These are phyloP conservation scores for Pichia sp. DNA, from an alignment of 1,139 yeast genomes.

Conservation along the genomic window DNA sequence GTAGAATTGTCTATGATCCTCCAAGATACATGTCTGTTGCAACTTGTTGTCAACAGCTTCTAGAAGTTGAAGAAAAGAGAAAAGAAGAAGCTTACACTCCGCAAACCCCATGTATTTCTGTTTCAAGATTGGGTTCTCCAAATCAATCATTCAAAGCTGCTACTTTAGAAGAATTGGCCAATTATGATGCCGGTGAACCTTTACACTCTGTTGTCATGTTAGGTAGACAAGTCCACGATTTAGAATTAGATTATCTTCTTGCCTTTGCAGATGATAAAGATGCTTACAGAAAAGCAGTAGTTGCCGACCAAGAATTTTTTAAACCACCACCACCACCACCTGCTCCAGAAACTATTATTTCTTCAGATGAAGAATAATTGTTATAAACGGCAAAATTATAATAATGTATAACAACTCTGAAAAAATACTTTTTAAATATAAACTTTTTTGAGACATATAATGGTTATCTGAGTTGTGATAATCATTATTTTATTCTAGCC, in stretches of 20 bases:
- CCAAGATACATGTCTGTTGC: slow-evolving; percentile 93
- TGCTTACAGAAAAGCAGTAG: slow-evolving; percentile 49
- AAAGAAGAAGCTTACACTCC: slow-evolving; percentile 71
- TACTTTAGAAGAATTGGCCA: slow-evolving; percentile 62
- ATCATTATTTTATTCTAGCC: too few species aligned
- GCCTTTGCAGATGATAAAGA: slow-evolving; percentile 67
- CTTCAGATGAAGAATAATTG: slow-evolving; percentile 13
- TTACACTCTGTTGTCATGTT: slow-evolving; percentile 83
- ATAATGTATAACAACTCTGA: not conserved
- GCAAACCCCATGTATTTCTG: slow-evolving; percentile 88
- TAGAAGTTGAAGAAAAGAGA: slow-evolving; percentile 78
- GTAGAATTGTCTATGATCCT: slow-evolving; percentile 87
- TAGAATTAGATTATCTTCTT: slow-evolving; percentile 78
- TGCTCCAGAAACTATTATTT: slow-evolving; percentile 11
- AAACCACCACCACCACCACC: slow-evolving; percentile 28
- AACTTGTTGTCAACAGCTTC: slow-evolving; percentile 79
- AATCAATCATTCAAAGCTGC: slow-evolving; percentile 79
- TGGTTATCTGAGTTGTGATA: too few species aligned
- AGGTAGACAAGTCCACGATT: slow-evolving; percentile 91
- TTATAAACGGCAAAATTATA: too few species aligned
- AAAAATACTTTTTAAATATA: not conserved
- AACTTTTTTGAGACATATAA: not conserved
- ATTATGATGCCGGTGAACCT: slow-evolving; percentile 90
- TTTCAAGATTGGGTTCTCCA: slow-evolving; percentile 86
- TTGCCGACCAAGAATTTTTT: slow-evolving; percentile 67